These are phyloP conservation scores for Fistulina hepatica DNA, from an alignment of 1,284 basidiomycete species.

Conservation along the genomic window DNA sequence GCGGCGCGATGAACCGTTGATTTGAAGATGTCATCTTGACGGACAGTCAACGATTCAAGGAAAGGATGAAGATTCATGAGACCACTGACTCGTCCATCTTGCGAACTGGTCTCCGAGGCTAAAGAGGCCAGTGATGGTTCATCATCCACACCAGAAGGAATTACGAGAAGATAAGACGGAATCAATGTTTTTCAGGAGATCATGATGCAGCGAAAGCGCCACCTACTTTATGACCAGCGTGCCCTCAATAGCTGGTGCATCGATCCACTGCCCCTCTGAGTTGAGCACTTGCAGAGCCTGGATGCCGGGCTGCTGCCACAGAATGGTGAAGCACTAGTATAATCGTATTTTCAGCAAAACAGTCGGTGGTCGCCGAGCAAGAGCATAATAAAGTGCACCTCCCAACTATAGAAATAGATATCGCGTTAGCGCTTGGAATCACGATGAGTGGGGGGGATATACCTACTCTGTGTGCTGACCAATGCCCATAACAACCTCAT, in stretches of 20 bases:
- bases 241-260: slow-evolving; percentile 48
- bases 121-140: slow-evolving; percentile 1
- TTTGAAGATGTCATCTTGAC: slow-evolving; percentile 64
- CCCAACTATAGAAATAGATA: slow-evolving; percentile 31
- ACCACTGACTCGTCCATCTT: slow-evolving; percentile 59
- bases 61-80: neutral
- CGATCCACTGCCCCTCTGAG: slow-evolving; percentile 48
- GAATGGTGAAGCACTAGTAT: slow-evolving; percentile 60
- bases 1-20: slow-evolving; percentile 69
- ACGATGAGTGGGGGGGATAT: slow-evolving; percentile 1
- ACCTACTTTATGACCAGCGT: slow-evolving; percentile 63
- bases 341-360: slow-evolving; percentile 14
- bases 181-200: slow-evolving; percentile 1
- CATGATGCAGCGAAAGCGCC: neutral
- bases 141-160: too few species aligned
- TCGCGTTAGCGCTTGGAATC: neutral
- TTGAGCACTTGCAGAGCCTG: slow-evolving; percentile 67
- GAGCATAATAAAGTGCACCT: too few species aligned
- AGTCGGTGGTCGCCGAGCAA: neutral
- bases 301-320: slow-evolving; percentile 53
- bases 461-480: slow-evolving; percentile 71
- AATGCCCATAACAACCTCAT: slow-evolving; percentile 52
- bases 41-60: slow-evolving; percentile 2
- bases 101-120: slow-evolving; percentile 71
- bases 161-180: too few species aligned